Base-by-base conservation (phyloP, 129 eudicot species). In the Flaveria ramosissima region DNA sequence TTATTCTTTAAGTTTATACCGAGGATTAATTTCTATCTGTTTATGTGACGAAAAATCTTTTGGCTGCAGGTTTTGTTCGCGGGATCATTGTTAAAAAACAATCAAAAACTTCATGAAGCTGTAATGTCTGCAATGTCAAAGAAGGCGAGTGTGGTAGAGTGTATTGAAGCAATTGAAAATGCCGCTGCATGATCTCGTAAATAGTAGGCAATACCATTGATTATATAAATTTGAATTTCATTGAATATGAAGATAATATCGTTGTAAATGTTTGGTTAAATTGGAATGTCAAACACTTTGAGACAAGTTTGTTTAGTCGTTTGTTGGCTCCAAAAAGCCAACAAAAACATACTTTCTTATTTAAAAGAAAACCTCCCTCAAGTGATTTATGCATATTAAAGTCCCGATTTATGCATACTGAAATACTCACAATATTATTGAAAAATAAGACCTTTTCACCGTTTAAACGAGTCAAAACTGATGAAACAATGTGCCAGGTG, bases 111-210 rank as follows among this genome's bases (percentile, higher is more conserved):
- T 51, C 97, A 95, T 72, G 99, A 92, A 77, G 96, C 96, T 13
- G 76, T 92, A 19, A 89, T 92, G 64, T 81, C 89, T 21, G 96
- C 97, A 43, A 92, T 95, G 99, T 80, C 89, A 23, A 91, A 84
- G 56, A 92, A 89, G 74, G 92, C 94, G 13, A 79, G 89, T 9
- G 99, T 95, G n/a, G 32, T 89, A n/a, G 96, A 95, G 83, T 92
- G 97, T 87, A 95, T 95, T 43, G 85, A 95, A 85, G 91, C 94
- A 32, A 95, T 95, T 41, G 99, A 95, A 81, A 88, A 84, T 77
- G 96, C 98, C 11, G 84, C 80, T 67, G 76, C 68, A 3, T 80
- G 80, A 80, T 80, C 59, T 7, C 10, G 11, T n/a, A 45, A 47
- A 39, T 24, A 43, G 15, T 57, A 46, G 50, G 61, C 27, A 17